Evolutionary conservation across 108 stramenopile genomes (phyloP).

Genomic region (Nitzschia putrida): DNA sequence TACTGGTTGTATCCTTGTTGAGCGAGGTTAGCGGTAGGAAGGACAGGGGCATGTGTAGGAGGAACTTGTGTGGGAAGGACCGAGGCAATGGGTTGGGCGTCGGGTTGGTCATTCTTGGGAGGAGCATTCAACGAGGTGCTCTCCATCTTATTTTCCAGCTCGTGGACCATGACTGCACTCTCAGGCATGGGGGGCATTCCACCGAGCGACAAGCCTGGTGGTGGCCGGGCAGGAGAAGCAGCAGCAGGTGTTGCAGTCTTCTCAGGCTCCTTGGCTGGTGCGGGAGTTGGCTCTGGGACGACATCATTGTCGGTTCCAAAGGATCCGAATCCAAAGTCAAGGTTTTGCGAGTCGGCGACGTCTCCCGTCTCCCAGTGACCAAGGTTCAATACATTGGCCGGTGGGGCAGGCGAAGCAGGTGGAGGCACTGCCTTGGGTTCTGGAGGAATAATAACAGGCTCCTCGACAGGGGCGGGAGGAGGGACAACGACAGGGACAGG

Average conservation of each 20-base stretch:
- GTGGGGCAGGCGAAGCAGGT: constrained; percentile 31
- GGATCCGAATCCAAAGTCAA: constrained; percentile 88
- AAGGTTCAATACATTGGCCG: constrained; percentile 79
- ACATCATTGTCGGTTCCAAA: constrained; percentile 59
- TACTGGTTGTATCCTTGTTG: constrained; percentile 59
- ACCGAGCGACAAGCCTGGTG: constrained; percentile 80
- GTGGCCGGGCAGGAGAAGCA: constrained; percentile 76
- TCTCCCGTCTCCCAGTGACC: constrained; percentile 85
- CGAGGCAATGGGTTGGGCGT: constrained; percentile 3
- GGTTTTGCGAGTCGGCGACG: constrained; percentile 59
- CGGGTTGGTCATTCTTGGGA: constrained; percentile 10
- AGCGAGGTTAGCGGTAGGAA: constrained; percentile 43
- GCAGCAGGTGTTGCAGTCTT: constrained; percentile 42
- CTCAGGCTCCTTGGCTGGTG: constrained; percentile 22
- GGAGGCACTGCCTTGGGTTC: constrained; percentile 25
- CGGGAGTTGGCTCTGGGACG: constrained; percentile 11
- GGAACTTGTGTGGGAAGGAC: constrained; percentile 10
- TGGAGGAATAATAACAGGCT: constrained; percentile 26
- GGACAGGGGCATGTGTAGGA: constrained; percentile 41
- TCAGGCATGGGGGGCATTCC: constrained; percentile 87
- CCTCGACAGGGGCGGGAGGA: constrained; percentile 22
- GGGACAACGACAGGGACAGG: constrained; percentile 23
- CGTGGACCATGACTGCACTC: constrained; percentile 78
- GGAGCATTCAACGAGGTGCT: constrained; percentile 48
- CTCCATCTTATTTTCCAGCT: constrained; percentile 83